Percentiles rank a stretch among this genome's conserved stretches.
Evolutionary conservation across 176 grass and related monocot genomes (phyloP).

Genomic region (Eremochloa ophiuroides): DNA sequence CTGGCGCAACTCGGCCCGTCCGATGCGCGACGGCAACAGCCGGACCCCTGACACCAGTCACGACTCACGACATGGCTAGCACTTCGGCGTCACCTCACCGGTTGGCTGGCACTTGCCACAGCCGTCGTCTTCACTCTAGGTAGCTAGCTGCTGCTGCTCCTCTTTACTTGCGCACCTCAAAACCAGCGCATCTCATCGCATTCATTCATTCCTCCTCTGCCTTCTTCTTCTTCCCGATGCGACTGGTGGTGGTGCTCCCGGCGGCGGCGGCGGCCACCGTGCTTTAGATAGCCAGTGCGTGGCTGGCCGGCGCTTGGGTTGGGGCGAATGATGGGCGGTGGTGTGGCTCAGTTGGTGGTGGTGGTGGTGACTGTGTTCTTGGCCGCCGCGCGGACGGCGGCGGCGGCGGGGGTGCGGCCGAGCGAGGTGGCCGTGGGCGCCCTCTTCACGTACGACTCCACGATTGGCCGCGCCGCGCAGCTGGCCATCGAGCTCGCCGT

Average conservation of each 20-base stretch:
- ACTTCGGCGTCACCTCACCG: background rate
- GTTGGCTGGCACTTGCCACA: background rate
- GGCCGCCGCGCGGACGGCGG: background rate
- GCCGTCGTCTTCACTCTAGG: background rate
- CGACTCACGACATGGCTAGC: background rate
- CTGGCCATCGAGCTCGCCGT: constrained; percentile 65
- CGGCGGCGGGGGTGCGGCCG: constrained; percentile 22
- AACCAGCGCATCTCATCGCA: background rate
- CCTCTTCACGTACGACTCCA: constrained; percentile 74
- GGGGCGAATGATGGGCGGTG: background rate
- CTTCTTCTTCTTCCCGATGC: background rate
- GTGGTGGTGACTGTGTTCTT: background rate
- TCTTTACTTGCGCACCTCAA: background rate
- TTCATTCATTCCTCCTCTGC: background rate
- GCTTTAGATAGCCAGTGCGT: background rate
- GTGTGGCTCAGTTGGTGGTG: background rate
- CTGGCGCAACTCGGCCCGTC: background rate
- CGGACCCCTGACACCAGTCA: background rate
- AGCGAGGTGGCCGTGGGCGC: constrained; percentile 44
- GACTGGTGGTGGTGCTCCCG: background rate
- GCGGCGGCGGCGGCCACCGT: background rate
- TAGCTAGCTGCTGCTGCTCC: background rate
- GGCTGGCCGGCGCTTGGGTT: background rate
- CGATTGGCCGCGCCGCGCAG: constrained; percentile 63
- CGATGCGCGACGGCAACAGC: background rate